These are phyloP conservation scores for Populus davidiana DNA, from an alignment of 345 rosid species.

Conservation along the genomic window DNA sequence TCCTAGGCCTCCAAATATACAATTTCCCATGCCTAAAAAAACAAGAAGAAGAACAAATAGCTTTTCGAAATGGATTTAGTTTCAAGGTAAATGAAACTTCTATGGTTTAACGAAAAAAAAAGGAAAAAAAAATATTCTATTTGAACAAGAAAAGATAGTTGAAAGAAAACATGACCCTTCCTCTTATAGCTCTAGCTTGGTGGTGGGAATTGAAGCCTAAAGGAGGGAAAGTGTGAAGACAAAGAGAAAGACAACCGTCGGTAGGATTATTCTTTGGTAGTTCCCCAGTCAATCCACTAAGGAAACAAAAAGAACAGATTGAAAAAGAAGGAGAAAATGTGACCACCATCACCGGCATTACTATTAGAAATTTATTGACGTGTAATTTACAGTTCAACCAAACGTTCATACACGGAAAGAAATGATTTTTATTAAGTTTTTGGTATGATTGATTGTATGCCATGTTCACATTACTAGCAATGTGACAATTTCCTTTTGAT, in stretches of 20 bases:
- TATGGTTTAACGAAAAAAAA: not conserved
- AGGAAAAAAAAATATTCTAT: no score
- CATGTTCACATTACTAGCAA: not conserved
- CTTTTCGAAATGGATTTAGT: not conserved
- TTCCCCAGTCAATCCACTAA: slow-evolving; percentile 5
- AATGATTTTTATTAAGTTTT: not conserved
- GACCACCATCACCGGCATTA: not conserved
- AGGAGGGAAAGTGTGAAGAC: slow-evolving; percentile 4
- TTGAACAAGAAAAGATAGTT: not conserved
- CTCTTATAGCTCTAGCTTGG: not conserved
- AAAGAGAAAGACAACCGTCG: slow-evolving; percentile 24
- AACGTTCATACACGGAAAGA: slow-evolving; percentile 4
- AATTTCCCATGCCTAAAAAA: slow-evolving; percentile 59
- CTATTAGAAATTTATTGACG: not conserved
- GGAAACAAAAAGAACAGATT: slow-evolving; percentile 5
- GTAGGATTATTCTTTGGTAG: slow-evolving; percentile 36
- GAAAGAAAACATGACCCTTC: not conserved
- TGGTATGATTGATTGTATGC: not conserved
- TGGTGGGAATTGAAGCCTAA: slow-evolving; percentile 10
- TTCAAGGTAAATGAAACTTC: not conserved
- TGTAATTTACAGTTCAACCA: slow-evolving; percentile 8
- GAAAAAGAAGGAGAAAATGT: slow-evolving; percentile 6
- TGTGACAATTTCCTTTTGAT: not conserved
- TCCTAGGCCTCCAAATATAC: slow-evolving; percentile 70
- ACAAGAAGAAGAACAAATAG: not conserved